phyloP scores from a whole-genome alignment of 805 yeast genomes.

The Saccharomycopsis fodiens region DNA sequence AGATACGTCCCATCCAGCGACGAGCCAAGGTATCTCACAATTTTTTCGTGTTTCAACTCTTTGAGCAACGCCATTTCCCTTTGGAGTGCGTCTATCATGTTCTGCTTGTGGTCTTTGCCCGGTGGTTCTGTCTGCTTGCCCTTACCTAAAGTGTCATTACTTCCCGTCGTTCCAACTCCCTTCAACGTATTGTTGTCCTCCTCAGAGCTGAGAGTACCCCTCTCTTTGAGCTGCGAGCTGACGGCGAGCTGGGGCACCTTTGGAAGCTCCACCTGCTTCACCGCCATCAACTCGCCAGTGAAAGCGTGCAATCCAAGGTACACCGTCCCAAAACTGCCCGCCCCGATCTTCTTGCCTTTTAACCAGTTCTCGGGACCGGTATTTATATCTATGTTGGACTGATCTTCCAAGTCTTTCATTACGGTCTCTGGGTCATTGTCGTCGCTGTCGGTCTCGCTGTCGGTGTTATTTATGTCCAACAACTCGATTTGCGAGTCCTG shows the following conservation, averaged over 20 bases:
- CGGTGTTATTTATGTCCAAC: conserved; percentile 9
- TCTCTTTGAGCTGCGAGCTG: conserved; percentile 25
- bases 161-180: conserved; percentile 1
- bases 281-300: conserved; percentile 96
- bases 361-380: conserved; percentile 79
- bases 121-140: conserved; percentile 5
- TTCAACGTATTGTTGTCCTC: conserved; percentile 12
- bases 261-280: conserved; percentile 81
- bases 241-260: conserved; percentile 31
- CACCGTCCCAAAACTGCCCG: conserved; percentile 93
- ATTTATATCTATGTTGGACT: conserved; percentile 24
- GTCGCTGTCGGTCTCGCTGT: conserved; percentile 6
- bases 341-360: conserved; percentile 87
- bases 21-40: conserved; percentile 51
- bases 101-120: conserved; percentile 21
- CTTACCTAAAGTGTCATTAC: conserved; percentile 9
- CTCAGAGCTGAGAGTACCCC: conserved; percentile 24
- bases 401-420: conserved; percentile 29
- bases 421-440: conserved; percentile 20
- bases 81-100: conserved; percentile 69
- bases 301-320: conserved; percentile 85
- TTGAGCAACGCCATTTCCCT: conserved; percentile 37
- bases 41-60: conserved; percentile 50
- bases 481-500: conserved; percentile 18
- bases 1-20: conserved; percentile 18